Percentiles rank a stretch among this genome's conserved stretches.
phyloP scores from a whole-genome alignment of 352 stramenopile species.

The Pythium brachiatum region DNA sequence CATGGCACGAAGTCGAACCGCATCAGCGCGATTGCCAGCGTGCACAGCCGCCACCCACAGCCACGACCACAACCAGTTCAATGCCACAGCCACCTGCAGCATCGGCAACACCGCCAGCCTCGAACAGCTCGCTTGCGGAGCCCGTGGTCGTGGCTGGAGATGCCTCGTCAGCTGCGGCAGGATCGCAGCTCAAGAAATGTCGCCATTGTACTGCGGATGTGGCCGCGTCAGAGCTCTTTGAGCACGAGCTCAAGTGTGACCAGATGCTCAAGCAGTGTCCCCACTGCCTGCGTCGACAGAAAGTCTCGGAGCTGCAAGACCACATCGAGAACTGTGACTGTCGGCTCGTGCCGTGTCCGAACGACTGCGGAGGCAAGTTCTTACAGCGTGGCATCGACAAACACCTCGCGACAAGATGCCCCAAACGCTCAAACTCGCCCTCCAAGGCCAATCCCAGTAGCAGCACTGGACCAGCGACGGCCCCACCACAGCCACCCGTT shows the following conservation, averaged over 20 bases:
- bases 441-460: neutral
- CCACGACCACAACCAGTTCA: neutral
- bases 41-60: neutral
- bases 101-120: neutral
- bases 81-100: neutral
- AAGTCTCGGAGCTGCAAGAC: constrained; percentile 72
- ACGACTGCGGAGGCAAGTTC: constrained; percentile 78
- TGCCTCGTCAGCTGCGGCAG: neutral
- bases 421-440: constrained; percentile 22
- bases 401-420: constrained; percentile 69
- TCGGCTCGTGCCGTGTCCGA: constrained; percentile 70
- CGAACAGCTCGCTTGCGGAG: neutral
- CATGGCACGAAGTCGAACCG: constrained; percentile 41
- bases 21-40: constrained; percentile 29
- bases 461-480: neutral
- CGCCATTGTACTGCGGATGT: constrained; percentile 59
- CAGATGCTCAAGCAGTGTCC: constrained; percentile 83
- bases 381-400: constrained; percentile 73
- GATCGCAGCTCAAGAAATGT: constrained; percentile 50
- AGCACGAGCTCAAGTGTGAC: constrained; percentile 76
- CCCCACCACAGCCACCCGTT: neutral
- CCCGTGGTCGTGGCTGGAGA: neutral
- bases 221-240: constrained; percentile 40
- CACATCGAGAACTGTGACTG: constrained; percentile 84
- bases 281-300: constrained; percentile 76